Percentiles rank a stretch among this genome's conserved stretches.
These are phyloP conservation scores for Schwanniomyces occidentalis DNA, from an alignment of 805 yeast species.

Conservation along the genomic window DNA sequence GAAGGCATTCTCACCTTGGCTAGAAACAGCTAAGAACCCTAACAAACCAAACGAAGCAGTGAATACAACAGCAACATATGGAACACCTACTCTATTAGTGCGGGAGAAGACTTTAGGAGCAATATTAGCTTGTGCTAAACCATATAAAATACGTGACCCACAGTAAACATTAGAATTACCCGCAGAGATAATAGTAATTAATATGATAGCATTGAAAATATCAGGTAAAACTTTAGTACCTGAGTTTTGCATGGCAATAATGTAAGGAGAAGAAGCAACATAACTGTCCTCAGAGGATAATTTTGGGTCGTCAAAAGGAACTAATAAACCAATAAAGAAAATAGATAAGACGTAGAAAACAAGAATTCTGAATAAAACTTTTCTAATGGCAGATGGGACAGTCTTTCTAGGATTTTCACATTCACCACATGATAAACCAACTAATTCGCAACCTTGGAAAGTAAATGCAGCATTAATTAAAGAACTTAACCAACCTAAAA, in stretches of 20 bases:
- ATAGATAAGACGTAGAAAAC: conserved; percentile 65
- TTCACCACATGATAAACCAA: conserved; percentile 78
- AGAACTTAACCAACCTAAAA: conserved; percentile 70
- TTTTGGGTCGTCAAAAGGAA: conserved; percentile 65
- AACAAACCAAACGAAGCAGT: conserved; percentile 65
- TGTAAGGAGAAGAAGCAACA: conserved; percentile 66
- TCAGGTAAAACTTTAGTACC: conserved; percentile 68
- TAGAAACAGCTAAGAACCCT: conserved; percentile 58
- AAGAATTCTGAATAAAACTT: conserved; percentile 64
- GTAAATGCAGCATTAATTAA: conserved; percentile 77
- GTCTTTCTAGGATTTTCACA: conserved; percentile 66
- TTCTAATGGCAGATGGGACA: conserved; percentile 70
- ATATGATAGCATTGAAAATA: conserved; percentile 70
- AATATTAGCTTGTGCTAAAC: conserved; percentile 58
- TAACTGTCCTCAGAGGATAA: conserved; percentile 42
- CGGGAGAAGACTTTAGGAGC: conserved; percentile 55
- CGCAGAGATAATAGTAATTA: conserved; percentile 70
- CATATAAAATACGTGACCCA: conserved; percentile 63
- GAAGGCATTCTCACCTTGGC: conserved; percentile 58
- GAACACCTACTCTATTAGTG: conserved; percentile 62
- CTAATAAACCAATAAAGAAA: conserved; percentile 68
- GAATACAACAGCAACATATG: conserved; percentile 54
- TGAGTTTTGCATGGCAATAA: conserved; percentile 67
- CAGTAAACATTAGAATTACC: conserved; percentile 56
- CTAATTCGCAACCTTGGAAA: conserved; percentile 76